Conservation (phyloP, 2,329 filamentous ascomycete species). For the Penicillium polonicum region DNA sequence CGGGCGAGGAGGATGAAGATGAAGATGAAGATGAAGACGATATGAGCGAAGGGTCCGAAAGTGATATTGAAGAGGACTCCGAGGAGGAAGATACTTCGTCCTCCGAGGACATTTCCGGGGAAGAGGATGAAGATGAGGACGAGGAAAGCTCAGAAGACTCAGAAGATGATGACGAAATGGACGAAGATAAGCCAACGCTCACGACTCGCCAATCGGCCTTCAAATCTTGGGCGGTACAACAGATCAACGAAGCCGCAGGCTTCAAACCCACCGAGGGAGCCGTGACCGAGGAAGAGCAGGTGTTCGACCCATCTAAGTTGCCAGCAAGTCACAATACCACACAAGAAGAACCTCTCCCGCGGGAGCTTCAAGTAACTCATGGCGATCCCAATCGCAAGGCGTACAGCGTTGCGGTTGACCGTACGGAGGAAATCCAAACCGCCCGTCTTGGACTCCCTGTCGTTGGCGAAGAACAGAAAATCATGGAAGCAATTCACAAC, state of each 20-base stretch:
- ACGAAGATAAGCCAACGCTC: constrained; percentile 19
- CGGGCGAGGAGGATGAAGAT: constrained; percentile 40
- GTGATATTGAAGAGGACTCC: constrained; percentile 28
- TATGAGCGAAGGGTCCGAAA: constrained; percentile 24
- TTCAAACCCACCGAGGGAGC: constrained; percentile 53
- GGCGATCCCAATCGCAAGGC: constrained; percentile 63
- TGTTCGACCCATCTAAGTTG: constrained; percentile 32
- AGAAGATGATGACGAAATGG: constrained; percentile 23
- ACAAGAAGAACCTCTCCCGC: constrained; percentile 43
- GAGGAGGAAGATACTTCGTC: constrained; percentile 28
- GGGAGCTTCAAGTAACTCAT: constrained; percentile 40
- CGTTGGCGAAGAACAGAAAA: constrained; percentile 90
- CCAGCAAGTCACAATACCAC: constrained; percentile 38
- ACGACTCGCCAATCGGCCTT: constrained; percentile 64
- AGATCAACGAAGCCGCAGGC: constrained; percentile 80
- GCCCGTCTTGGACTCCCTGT: constrained; percentile 79
- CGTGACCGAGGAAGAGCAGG: constrained; percentile 33
- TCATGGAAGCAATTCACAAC: constrained; percentile 97
- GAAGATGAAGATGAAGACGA: constrained; percentile 27
- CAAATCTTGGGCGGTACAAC: constrained; percentile 87
- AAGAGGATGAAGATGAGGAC: constrained; percentile 21
- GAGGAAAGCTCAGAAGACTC: constrained; percentile 24
- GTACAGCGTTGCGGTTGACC: constrained; percentile 69
- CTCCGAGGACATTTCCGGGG: constrained; percentile 4
- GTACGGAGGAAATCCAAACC: constrained; percentile 72